Percentiles rank a stretch among this genome's conserved stretches.
Evolutionary conservation across 768 basidiomycete genomes (phyloP).

Genomic region (Neoboletus brunneissimus): DNA sequence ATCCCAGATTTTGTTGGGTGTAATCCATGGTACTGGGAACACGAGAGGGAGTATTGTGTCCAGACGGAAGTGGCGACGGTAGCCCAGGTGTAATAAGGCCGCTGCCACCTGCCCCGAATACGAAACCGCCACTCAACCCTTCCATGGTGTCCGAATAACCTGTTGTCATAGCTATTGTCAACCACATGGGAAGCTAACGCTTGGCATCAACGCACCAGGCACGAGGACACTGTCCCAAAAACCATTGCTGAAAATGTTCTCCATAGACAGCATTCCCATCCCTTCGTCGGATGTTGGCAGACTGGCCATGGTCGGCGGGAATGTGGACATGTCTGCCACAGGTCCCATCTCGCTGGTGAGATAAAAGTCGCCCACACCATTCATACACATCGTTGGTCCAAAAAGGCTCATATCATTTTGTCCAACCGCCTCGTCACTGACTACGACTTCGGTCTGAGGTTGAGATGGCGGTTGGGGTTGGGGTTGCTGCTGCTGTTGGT

Average conservation of each 20-base stretch:
- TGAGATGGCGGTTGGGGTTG: conserved; percentile 17
- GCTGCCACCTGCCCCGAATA: conserved; percentile 80
- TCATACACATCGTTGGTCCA: conserved; percentile 19
- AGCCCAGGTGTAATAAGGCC: conserved; percentile 78
- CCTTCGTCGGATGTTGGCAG: conserved; percentile 39
- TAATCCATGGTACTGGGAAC: conserved; percentile 26
- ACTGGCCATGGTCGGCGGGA: conserved; percentile 84
- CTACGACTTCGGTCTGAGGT: conserved; percentile 16
- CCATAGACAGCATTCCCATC: conserved; percentile 67
- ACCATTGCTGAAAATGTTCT: conserved; percentile 70
- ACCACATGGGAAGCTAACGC: not conserved
- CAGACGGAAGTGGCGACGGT: conserved; percentile 58
- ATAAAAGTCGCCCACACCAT: conserved; percentile 51
- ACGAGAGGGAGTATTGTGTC: conserved; percentile 42
- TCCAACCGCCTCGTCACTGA: conserved; percentile 16
- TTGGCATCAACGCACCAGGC: conserved; percentile 55
- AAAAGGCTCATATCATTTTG: conserved; percentile 33
- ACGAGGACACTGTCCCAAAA: conserved; percentile 91
- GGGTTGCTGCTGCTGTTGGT: conserved; percentile 18
- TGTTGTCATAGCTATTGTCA: conserved; percentile 28
- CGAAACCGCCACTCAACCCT: conserved; percentile 80
- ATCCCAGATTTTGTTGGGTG: conserved; percentile 25
- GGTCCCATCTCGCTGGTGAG: conserved; percentile 85
- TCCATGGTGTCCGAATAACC: conserved; percentile 81
- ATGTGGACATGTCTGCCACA: conserved; percentile 75